Conservation (phyloP, 1,284 basidiomycete genomes). For the Trametes pubescens region DNA sequence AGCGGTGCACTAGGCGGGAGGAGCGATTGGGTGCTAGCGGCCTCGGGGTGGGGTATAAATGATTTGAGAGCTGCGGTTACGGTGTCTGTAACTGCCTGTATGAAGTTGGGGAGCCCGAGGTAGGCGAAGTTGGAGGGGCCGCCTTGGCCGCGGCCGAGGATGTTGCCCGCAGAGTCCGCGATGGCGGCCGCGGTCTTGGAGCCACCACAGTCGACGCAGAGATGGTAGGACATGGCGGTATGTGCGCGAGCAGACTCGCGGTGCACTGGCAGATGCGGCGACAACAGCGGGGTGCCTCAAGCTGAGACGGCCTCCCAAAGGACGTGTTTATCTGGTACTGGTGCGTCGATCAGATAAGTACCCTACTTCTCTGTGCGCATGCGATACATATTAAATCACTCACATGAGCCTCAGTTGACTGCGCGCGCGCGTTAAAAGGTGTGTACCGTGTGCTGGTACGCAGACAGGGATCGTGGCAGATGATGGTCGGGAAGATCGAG, state of each 20-base stretch:
- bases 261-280: no score
- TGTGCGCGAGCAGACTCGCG: not conserved
- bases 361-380: not conserved
- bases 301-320: not conserved
- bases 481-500: no score
- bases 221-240: slow-evolving; percentile 62
- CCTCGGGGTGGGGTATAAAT: slow-evolving; percentile 44
- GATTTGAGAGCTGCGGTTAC: slow-evolving; percentile 62
- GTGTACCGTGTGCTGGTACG: no score
- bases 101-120: slow-evolving; percentile 58
- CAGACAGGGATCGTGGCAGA: no score
- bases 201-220: slow-evolving; percentile 85
- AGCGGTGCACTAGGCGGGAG: slow-evolving; percentile 48
- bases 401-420: slow-evolving; percentile 13
- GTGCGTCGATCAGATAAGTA: slow-evolving; percentile 25
- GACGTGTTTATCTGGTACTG: slow-evolving; percentile 17
- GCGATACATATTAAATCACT: slow-evolving; percentile 13
- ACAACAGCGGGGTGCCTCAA: no score
- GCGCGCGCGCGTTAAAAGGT: no score
- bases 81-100: slow-evolving; percentile 55
- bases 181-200: slow-evolving; percentile 82
- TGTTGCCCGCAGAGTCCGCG: slow-evolving; percentile 57
- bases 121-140: slow-evolving; percentile 78
- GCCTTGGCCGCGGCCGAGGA: slow-evolving; percentile 67
- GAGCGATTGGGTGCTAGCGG: slow-evolving; percentile 36